Evolutionary conservation across 2,329 filamentous ascomycete genomes (phyloP), one percentile per base, ranked within the genome.

Genomic region (Chaetomiaceae sp.): DNA sequence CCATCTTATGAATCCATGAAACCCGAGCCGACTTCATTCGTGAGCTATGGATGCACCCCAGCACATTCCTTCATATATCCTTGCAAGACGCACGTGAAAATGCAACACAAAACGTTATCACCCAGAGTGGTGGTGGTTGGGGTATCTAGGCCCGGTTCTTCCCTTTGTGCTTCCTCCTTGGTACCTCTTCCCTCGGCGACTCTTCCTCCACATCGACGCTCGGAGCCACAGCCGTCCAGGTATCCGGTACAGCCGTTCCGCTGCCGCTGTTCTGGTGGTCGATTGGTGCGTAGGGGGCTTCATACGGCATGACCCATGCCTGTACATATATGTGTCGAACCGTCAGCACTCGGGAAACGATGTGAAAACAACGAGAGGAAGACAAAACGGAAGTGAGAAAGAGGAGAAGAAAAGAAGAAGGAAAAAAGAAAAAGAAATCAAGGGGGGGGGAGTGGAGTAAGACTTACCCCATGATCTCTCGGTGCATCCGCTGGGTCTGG

Each of bases 231-330:
- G 51, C 50, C 5, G 58, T 59, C 50, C 52, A 52, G 33, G 37
- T 55, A 2, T 55, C 55, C 2, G 57, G 55, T n/a, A 59, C 55
- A 2, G 38, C 49, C 3, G 57, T 59, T 5, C 55, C 52, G 20
- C 48, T 54, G 8, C 51, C 58, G 21, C 48, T 58, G 21, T 37
- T 45, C 8, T 33, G 40, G 29, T 27, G 45, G 8, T 53, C 51
- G 11, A 37, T n/a, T 5, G 53, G 58, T 1, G 10, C 56, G 34
- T 60, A 60, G 1, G 56, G 23, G 18, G 37, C 44, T 3, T 40
- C 51, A 18, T 60, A 60, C 13, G 51, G 51, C 13, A 18, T 21
- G 8, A 58, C 58, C 37, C 40, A 60, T 29, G 51, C 51, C 54
- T 56, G 11, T n/a, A n/a, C n/a, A n/a, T n/a, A n/a, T n/a, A n/a